Base-by-base conservation (phyloP, 164 flowering plant species). In the Tetrastigma voinierianum region DNA sequence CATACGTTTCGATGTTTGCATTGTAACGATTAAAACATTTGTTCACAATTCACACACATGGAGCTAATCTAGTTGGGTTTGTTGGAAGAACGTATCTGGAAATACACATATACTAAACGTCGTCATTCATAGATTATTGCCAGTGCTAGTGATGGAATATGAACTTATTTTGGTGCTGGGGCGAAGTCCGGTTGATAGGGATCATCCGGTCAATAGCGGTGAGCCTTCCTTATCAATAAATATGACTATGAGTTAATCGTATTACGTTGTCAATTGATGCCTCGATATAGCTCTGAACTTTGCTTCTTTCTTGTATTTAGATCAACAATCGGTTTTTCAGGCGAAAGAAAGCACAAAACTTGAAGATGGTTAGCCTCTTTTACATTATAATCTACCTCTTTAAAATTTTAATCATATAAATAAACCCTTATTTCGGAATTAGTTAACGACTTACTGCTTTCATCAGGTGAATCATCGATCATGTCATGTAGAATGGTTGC, bases 121-220 rank as follows among this genome's bases (percentile, higher is more conserved):
- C 0, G 52, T 12, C n/a, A 14, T 49, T 49, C 52, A 49, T 49
- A n/a, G n/a, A 23, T 55, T 20, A 6, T 55, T 21, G 12, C 25
- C 12, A 20, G 21, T 17, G 20, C n/a, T n/a, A 55, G 13, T 20
- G 4, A 20, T 55, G 12, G 12, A 21, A 55, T 55, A 15, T 55
- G 13, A 20, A 10, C 13, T 24, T 14, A 23, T 55, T 23, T 9
- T 23, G 18, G 43, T 67, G 74, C 78, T 77, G 80, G 77, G 46
- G 18, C 64, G 52, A 44, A 63, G 58, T 67, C 57, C 59, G 11
- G 49, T 60, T 46, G 48, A 51, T 60, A 75, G 65, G 48, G 68
- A 73, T 71, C 69, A 57, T 17, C 60, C 72, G 23, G 65, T 18
- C 46, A 64, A 73, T 54, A 64, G 16, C 46, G 75, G 84, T 81